phyloP scores from a whole-genome alignment of 2,329 filamentous ascomycete genomes.

The Tolypocladium pustulatum region DNA sequence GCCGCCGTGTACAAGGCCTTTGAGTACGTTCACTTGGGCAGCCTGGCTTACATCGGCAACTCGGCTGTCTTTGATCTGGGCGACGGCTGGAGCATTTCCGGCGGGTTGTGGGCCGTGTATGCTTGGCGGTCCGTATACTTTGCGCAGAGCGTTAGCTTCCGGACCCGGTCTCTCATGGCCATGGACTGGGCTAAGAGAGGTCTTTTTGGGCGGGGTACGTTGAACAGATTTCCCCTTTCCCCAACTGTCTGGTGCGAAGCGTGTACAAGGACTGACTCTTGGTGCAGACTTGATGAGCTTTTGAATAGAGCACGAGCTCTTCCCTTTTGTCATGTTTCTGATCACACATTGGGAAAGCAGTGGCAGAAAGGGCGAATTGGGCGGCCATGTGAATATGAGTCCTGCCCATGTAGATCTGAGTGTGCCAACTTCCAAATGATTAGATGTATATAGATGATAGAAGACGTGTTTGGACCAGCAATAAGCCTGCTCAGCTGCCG shows the following conservation, averaged over 20 bases:
- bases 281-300: slow-evolving; percentile 41
- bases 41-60: slow-evolving; percentile 90
- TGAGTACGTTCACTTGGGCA: slow-evolving; percentile 86
- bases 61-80: slow-evolving; percentile 88
- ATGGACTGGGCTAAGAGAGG: slow-evolving; percentile 99
- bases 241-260: not conserved
- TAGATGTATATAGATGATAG: not conserved
- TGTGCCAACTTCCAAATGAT: not conserved
- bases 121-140: slow-evolving; percentile 96
- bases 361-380: not conserved
- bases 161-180: slow-evolving; percentile 77
- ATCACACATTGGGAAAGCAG: not conserved
- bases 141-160: slow-evolving; percentile 87
- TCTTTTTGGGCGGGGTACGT: slow-evolving; percentile 86
- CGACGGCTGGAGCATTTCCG: slow-evolving; percentile 64
- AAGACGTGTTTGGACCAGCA: not conserved
- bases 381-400: not conserved
- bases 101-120: slow-evolving; percentile 87
- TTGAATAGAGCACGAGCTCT: slow-evolving; percentile 14
- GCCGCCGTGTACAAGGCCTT: slow-evolving; percentile 90
- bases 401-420: not conserved
- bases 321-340: not conserved
- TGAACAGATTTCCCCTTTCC: not conserved
- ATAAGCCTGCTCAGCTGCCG: not conserved
- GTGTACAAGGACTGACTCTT: not conserved